Conservation (phyloP, 352 stramenopile genomes). For the Aphanomyces cochlioides region DNA sequence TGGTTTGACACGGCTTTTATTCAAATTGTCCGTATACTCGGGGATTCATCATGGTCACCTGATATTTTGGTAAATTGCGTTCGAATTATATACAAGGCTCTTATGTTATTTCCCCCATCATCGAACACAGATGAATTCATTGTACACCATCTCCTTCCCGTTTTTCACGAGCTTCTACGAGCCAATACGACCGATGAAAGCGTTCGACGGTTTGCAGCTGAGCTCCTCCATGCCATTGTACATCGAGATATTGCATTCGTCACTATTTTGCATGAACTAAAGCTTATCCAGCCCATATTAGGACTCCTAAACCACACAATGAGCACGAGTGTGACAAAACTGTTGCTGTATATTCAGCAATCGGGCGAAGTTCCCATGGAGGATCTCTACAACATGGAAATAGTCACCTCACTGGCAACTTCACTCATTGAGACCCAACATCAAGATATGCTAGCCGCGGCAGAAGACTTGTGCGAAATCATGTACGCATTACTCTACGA, state of each 20-base stretch:
- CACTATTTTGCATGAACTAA: slow-evolving; percentile 10
- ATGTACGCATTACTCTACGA: slow-evolving; percentile 21
- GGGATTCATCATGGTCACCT: not conserved
- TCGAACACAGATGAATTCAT: slow-evolving; percentile 10
- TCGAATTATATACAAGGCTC: slow-evolving; percentile 17
- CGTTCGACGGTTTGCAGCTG: slow-evolving; percentile 15
- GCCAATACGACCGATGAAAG: not conserved
- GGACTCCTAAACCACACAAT: not conserved
- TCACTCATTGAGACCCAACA: not conserved
- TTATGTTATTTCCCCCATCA: slow-evolving; percentile 8
- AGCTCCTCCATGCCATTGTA: slow-evolving; percentile 18
- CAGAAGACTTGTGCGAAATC: not conserved
- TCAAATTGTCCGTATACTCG: not conserved
- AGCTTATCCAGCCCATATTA: not conserved
- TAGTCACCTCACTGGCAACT: not conserved
- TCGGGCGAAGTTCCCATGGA: not conserved
- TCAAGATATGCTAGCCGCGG: not conserved
- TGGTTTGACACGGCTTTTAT: slow-evolving; percentile 24
- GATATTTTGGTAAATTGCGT: slow-evolving; percentile 9
- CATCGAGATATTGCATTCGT: slow-evolving; percentile 16
- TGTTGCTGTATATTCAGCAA: slow-evolving; percentile 1
- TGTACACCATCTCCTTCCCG: slow-evolving; percentile 14
- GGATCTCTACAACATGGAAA: not conserved
- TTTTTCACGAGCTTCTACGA: not conserved
- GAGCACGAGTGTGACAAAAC: slow-evolving; percentile 17